phyloP scores from a whole-genome alignment of 2,329 filamentous ascomycete species.

The Alternaria ventricosa region DNA sequence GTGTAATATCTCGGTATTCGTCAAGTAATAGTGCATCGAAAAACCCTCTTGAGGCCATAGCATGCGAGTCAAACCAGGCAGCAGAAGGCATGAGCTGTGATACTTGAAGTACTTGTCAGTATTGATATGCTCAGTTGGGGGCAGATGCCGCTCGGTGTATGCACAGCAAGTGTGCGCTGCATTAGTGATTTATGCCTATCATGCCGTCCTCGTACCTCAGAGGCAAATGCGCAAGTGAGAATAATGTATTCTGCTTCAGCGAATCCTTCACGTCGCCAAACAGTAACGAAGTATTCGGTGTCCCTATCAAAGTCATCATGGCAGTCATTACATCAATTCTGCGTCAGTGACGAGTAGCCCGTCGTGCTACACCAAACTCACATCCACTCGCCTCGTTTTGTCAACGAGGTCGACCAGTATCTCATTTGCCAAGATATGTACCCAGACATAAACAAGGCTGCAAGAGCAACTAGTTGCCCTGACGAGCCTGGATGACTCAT shows the following conservation, averaged over 20 bases:
- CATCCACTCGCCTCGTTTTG: neutral
- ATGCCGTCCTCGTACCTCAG: neutral
- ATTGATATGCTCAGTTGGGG: neutral
- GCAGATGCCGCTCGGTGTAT: no score
- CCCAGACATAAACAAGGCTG: neutral
- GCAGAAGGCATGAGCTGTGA: neutral
- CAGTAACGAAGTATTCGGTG: neutral
- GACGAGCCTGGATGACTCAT: neutral
- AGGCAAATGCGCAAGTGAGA: neutral
- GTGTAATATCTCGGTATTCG: no score
- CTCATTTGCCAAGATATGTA: neutral
- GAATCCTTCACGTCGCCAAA: neutral
- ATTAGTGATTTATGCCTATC: neutral
- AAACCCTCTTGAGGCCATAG: fast-evolving
- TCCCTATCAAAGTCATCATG: neutral
- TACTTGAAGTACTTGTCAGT: neutral
- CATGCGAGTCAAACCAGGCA: neutral
- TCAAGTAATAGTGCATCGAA: neutral
- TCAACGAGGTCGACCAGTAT: neutral
- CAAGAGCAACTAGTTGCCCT: neutral
- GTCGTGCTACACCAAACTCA: neutral
- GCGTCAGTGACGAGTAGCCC: neutral
- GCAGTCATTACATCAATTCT: neutral
- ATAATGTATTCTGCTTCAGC: neutral
- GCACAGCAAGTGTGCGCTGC: neutral